A percentile compares a stretch with the other conserved stretches of the same genome.
Conservation (phyloP, 495 filamentous ascomycete genomes). For the Neurospora tetrasperma region DNA sequence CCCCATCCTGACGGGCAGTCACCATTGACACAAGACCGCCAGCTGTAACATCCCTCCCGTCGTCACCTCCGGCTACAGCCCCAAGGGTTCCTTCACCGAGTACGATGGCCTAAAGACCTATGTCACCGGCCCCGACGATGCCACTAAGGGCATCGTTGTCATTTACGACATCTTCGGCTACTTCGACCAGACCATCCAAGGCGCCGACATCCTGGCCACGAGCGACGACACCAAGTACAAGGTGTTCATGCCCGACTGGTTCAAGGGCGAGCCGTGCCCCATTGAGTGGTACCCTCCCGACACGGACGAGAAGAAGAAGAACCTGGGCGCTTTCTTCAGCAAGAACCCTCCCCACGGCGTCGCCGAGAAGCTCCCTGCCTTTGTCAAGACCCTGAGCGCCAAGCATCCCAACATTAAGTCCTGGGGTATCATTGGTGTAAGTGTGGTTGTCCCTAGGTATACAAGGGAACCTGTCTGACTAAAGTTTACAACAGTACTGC, state of each 20-base stretch:
- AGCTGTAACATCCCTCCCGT: constrained; percentile 61
- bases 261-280: constrained; percentile 47
- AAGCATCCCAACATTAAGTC: constrained; percentile 52
- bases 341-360: constrained; percentile 53
- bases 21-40: constrained; percentile 22
- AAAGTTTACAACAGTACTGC: constrained; percentile 47
- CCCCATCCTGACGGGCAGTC: background rate
- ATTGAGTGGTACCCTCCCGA: constrained; percentile 64
- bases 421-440: constrained; percentile 75
- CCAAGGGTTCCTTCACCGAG: constrained; percentile 56
- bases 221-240: constrained; percentile 45
- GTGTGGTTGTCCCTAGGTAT: constrained; percentile 3
- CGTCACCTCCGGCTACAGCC: constrained; percentile 46
- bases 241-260: constrained; percentile 63
- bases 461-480: background rate
- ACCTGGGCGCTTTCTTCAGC: constrained; percentile 66
- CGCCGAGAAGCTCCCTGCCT: constrained; percentile 50
- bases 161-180: constrained; percentile 69
- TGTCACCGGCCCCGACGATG: constrained; percentile 50
- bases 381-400: constrained; percentile 46
- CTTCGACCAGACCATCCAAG: constrained; percentile 59
- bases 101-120: constrained; percentile 61
- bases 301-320: constrained; percentile 68
- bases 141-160: constrained; percentile 49
- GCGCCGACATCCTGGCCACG: constrained; percentile 59